These are phyloP conservation scores for Psophocarpus tetragonolobus DNA, from an alignment of 306 rosid genomes.

Conservation along the genomic window DNA sequence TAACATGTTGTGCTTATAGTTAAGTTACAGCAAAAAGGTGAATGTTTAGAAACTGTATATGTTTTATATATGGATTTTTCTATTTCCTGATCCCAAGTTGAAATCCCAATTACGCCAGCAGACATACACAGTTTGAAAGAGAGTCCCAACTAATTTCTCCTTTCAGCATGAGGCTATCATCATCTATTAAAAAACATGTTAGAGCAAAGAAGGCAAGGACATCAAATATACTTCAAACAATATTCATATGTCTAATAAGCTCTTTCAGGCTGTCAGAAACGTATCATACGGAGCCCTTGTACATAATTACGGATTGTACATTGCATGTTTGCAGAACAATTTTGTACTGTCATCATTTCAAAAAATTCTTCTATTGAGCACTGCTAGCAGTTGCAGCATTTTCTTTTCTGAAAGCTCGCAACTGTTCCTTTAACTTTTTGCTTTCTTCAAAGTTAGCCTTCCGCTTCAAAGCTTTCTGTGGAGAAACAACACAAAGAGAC, in stretches of 20 bases:
- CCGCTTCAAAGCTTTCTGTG: constrained; percentile 91
- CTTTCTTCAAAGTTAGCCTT: constrained; percentile 94
- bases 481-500: background rate
- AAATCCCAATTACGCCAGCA: background rate
- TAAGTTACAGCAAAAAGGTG: background rate
- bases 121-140: background rate
- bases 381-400: constrained; percentile 47
- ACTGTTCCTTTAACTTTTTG: constrained; percentile 71
- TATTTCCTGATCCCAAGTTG: background rate
- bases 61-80: background rate
- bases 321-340: background rate
- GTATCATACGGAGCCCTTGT: background rate
- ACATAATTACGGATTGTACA: background rate
- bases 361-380: constrained; percentile 43
- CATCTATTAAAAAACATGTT: background rate
- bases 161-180: background rate
- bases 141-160: background rate
- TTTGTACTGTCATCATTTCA: background rate
- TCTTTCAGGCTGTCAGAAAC: background rate
- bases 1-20: background rate
- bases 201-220: background rate
- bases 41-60: background rate
- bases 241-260: background rate
- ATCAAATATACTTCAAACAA: background rate
- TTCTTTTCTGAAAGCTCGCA: constrained; percentile 74